A percentile compares a stretch with the other conserved stretches of the same genome.
These are phyloP conservation scores for Rhodamnia argentea DNA, from an alignment of 345 rosid genomes.

Conservation along the genomic window DNA sequence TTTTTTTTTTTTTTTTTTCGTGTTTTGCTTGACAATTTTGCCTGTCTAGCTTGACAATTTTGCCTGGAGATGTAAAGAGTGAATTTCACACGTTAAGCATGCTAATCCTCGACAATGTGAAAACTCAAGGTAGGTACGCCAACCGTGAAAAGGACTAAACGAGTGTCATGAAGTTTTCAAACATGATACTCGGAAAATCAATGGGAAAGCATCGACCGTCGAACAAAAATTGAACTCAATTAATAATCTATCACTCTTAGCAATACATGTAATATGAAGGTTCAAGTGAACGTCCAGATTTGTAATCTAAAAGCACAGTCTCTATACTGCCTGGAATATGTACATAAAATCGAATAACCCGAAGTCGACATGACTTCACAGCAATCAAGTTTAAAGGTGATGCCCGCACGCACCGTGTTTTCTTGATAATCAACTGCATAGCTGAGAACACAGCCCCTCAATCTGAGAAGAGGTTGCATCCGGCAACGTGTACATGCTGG, in stretches of 20 bases:
- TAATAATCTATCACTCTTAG: neutral
- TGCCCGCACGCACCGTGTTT: neutral
- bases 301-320: neutral
- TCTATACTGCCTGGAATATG: neutral
- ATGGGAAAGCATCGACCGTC: neutral
- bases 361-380: neutral
- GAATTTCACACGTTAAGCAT: neutral
- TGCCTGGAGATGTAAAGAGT: neutral
- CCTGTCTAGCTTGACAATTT: too few relatives aligned
- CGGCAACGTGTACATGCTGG: slow-evolving; percentile 29
- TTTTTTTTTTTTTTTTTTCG: too few relatives aligned
- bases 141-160: neutral
- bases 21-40: too few relatives aligned
- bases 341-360: neutral
- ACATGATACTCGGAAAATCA: neutral
- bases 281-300: neutral
- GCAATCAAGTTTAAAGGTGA: neutral
- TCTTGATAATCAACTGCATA: slow-evolving; percentile 25
- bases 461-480: slow-evolving; percentile 31
- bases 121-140: neutral
- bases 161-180: neutral
- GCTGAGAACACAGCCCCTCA: slow-evolving; percentile 41
- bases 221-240: neutral
- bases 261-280: neutral
- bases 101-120: neutral